Percentiles rank a stretch among this genome's conserved stretches.
Conservation (phyloP, 2,329 filamentous ascomycete species). For the Onygenales sp. region DNA sequence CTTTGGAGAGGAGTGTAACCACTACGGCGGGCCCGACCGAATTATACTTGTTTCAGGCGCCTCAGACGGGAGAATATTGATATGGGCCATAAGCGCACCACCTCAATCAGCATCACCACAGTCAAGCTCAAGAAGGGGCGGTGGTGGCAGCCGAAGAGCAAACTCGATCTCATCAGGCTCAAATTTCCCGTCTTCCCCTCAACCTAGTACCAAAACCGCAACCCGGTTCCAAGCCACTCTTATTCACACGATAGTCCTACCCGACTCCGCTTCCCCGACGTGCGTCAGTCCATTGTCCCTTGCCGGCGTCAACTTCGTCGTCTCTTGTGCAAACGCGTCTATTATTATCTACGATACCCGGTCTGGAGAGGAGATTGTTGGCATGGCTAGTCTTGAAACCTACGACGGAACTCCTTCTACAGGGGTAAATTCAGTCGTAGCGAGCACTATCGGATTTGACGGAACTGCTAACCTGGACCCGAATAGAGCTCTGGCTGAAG, state of each 20-base stretch:
- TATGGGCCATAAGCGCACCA: conserved; percentile 90
- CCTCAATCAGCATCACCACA: conserved; percentile 77
- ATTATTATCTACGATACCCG: conserved; percentile 88
- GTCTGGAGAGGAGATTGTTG: conserved; percentile 81
- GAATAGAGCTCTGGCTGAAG: conserved; percentile 53
- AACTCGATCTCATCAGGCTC: conserved; percentile 94
- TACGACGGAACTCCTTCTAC: conserved; percentile 79
- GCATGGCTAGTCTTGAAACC: conserved; percentile 89
- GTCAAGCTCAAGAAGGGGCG: conserved; percentile 57
- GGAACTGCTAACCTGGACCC: conserved; percentile 51
- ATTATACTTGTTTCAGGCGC: conserved; percentile 85
- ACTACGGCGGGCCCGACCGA: conserved; percentile 72
- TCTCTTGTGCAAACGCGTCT: conserved; percentile 82
- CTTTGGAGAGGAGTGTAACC: conserved; percentile 62
- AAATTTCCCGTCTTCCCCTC: conserved; percentile 80
- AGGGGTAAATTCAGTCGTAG: conserved; percentile 82
- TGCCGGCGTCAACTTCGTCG: conserved; percentile 80
- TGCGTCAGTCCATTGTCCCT: conserved; percentile 83
- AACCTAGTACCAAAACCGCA: conserved; percentile 74
- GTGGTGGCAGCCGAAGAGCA: conserved; percentile 68
- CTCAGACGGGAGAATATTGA: conserved; percentile 80
- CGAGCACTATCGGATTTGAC: conserved; percentile 74
- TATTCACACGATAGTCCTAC: conserved; percentile 72
- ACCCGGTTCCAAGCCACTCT: conserved; percentile 83
- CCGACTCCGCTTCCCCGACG: conserved; percentile 66